Percentiles rank a stretch among this genome's conserved stretches.
Evolutionary conservation across 2,329 filamentous ascomycete species (phyloP).

Genomic region (Fusarium sp.): DNA sequence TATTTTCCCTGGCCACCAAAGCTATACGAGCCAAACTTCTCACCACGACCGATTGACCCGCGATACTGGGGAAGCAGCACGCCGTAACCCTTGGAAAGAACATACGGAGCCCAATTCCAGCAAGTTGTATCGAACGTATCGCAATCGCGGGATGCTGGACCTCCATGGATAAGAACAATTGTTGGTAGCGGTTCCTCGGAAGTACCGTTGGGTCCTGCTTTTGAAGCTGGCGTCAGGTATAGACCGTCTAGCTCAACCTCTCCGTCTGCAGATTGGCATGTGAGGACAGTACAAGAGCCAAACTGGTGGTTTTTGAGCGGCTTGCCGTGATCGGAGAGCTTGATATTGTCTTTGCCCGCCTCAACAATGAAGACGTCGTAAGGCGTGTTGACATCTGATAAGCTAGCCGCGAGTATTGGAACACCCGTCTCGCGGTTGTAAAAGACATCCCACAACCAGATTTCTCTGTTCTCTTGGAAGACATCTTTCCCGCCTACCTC

Average conservation of each 20-base stretch:
- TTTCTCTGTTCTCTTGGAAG: slow-evolving; percentile 19
- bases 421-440: not conserved
- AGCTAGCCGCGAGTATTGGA: slow-evolving; percentile 14
- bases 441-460: slow-evolving; percentile 34
- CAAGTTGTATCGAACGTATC: slow-evolving; percentile 48
- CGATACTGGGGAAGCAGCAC: slow-evolving; percentile 58
- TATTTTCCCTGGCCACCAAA: slow-evolving; percentile 51
- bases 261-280: slow-evolving; percentile 25
- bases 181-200: slow-evolving; percentile 22
- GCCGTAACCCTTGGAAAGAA: slow-evolving; percentile 55
- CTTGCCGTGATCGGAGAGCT: slow-evolving; percentile 30
- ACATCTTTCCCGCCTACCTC: slow-evolving; percentile 27
- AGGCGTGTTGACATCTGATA: slow-evolving; percentile 42
- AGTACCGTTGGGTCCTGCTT: not conserved
- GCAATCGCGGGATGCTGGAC: slow-evolving; percentile 21
- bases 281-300: slow-evolving; percentile 18
- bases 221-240: slow-evolving; percentile 14
- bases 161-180: slow-evolving; percentile 32
- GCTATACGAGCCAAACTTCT: slow-evolving; percentile 52
- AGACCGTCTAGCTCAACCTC: slow-evolving; percentile 33
- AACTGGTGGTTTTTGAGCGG: not conserved
- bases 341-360: not conserved
- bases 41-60: slow-evolving; percentile 53
- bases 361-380: slow-evolving; percentile 31
- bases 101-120: slow-evolving; percentile 50